A percentile compares a stretch with the other conserved stretches of the same genome.
Evolutionary conservation across 106 monocot species (phyloP).

Genomic region (Dioscorea dumetorum): DNA sequence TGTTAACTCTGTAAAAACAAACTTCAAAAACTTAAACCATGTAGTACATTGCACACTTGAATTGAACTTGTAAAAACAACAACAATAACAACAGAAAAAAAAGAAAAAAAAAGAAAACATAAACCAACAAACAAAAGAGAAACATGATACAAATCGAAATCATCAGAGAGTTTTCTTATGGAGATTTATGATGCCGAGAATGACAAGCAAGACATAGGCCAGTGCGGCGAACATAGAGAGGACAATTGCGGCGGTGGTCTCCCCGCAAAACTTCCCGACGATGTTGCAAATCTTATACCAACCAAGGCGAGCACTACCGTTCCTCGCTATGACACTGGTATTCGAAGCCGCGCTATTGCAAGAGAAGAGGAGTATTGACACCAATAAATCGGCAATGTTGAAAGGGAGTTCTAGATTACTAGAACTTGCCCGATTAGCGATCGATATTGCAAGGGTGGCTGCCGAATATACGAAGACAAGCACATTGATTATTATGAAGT

Average conservation of each 20-base stretch:
- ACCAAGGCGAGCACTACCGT: constrained; percentile 8
- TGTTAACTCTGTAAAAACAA: no score
- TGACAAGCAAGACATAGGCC: neutral
- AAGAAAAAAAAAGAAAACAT: neutral
- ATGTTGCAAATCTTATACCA: constrained; percentile 17
- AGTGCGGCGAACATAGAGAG: constrained; percentile 19
- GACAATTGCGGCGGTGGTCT: constrained; percentile 10
- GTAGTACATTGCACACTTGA: no score
- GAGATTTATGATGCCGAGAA: neutral
- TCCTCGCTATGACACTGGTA: constrained; percentile 5
- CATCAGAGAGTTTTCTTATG: neutral
- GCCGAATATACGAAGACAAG: constrained; percentile 19
- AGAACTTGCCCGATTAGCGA: neutral
- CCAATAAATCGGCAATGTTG: constrained; percentile 8
- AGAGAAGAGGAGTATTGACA: constrained; percentile 16
- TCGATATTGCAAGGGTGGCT: constrained; percentile 10
- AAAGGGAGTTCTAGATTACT: constrained; percentile 1
- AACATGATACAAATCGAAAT: neutral
- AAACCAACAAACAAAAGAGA: neutral
- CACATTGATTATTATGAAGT: constrained; percentile 27
- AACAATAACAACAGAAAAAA: neutral
- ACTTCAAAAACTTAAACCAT: no score
- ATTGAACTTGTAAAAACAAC: neutral
- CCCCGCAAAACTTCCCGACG: constrained; percentile 9
- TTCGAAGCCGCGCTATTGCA: constrained; percentile 12